Evolutionary conservation across 1,284 basidiomycete genomes (phyloP), one percentile per base, ranked within the genome.

Genomic region (Flammula alnicola): DNA sequence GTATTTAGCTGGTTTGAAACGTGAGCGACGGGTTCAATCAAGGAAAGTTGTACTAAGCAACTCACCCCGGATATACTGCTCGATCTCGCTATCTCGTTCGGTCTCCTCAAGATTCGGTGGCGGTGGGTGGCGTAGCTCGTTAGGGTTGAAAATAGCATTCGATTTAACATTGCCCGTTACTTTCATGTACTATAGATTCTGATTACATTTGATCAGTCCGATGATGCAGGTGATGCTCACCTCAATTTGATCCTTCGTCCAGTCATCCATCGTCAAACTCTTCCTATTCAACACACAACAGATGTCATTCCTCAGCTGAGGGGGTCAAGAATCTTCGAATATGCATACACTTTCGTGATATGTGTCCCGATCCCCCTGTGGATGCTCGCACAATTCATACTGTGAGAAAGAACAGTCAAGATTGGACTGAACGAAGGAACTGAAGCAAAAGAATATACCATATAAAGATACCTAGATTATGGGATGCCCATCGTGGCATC

Each of bases 341-440:
- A 33, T 17, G 59, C 67, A 46, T 59, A 91, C 89, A 93, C 86
- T 81, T 92, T 91, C 3, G 86, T 81, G 55, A 93, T 74, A 64
- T 93, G 91, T 6, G 90, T 92, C 11, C 92, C 92, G 56, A 95
- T 88, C 75, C 93, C 93, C 50, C 92, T 79, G 69, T 95, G 92
- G 40, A 93, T 84, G 56, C 88, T 88, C 23, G 91, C 92, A 64
- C 92, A 95, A 59, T 80, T 81, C 33, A 93, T 77, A 60, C 91
- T 91, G 50, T 36, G 60, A 43, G 16, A 25, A 39, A 17, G 39
- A 36, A 39, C 36, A 29, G 19, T 38, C 32, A n/a, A n/a, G n/a
- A n/a, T n/a, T n/a, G n/a, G n/a, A n/a, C n/a, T n/a, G 11, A 31
- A 36, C 36, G n/a, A 25, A 4, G 16, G 12, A 19, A 11, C 46